A percentile compares a stretch with the other conserved stretches of the same genome.
Conservation (phyloP, 1,139 yeast species). For the Pichia kudriavzevii region DNA sequence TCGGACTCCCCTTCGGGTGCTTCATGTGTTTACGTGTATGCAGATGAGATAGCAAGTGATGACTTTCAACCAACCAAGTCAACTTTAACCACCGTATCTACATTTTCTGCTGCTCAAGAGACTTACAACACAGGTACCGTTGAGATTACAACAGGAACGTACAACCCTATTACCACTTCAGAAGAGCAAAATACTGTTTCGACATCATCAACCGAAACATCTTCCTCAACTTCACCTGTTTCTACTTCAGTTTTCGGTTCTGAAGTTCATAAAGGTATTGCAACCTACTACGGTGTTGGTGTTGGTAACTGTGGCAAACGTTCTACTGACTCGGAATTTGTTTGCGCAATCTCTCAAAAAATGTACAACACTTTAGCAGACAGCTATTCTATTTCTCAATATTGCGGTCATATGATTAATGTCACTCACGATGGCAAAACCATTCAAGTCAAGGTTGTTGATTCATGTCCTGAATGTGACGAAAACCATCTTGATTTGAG, state of each 20-base stretch:
- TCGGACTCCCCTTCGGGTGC: no score
- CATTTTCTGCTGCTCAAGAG: no score
- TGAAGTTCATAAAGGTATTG: constrained; percentile 27
- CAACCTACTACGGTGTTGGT: constrained; percentile 29
- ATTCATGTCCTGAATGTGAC: constrained; percentile 46
- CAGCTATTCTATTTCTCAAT: constrained; percentile 28
- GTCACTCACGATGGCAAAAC: constrained; percentile 37
- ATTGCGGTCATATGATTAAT: constrained; percentile 43
- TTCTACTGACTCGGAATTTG: constrained; percentile 25
- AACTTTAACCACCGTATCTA: no score
- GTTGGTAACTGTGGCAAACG: constrained; percentile 31
- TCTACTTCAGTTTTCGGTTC: constrained; percentile 5
- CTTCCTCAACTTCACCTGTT: constrained; percentile 7
- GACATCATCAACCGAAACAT: no score
- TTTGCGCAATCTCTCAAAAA: constrained; percentile 29
- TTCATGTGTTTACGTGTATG: no score
- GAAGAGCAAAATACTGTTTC: no score
- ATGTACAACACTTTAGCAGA: constrained; percentile 25
- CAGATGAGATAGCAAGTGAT: no score
- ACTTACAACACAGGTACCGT: no score
- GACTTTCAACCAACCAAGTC: no score
- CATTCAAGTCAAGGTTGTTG: constrained; percentile 45
- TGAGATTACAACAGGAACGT: no score
- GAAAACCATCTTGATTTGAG: constrained; percentile 44
- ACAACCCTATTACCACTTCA: no score